phyloP scores from a whole-genome alignment of 331 rosid species.

The Rosa hybrid region DNA sequence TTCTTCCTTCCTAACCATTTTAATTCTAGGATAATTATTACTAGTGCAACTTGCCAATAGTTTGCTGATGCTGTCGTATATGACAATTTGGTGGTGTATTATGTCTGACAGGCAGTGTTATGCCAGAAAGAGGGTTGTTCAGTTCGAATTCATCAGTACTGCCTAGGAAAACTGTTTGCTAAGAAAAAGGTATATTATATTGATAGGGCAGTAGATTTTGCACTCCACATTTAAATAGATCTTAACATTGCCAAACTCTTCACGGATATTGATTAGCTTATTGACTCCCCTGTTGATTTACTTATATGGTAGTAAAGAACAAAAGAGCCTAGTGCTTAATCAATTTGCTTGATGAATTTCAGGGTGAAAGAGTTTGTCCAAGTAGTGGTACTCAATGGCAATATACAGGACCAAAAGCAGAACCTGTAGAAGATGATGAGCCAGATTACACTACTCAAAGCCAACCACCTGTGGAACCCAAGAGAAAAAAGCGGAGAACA shows the following conservation, averaged over 20 bases:
- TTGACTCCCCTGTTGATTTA: conserved; percentile 8
- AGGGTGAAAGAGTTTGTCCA: conserved; percentile 69
- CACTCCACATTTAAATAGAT: neutral
- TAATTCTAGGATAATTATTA: neutral
- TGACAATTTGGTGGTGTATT: conserved; percentile 25
- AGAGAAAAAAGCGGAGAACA: conserved; percentile 37
- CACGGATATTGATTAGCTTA: neutral
- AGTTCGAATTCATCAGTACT: conserved; percentile 71
- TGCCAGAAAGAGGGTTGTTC: conserved; percentile 68
- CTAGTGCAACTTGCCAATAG: neutral
- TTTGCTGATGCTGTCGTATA: conserved; percentile 22
- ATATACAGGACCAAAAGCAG: conserved; percentile 48
- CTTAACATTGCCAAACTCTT: neutral
- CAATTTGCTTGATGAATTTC: conserved; percentile 21
- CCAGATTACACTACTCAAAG: conserved; percentile 36
- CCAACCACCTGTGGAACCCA: conserved; percentile 31
- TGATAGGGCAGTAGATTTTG: neutral
- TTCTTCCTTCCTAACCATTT: neutral
- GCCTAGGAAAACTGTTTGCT: conserved; percentile 61
- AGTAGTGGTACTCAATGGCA: conserved; percentile 70
- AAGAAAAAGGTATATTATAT: conserved; percentile 51
- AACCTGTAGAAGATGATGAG: conserved; percentile 49
- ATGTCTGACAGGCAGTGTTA: conserved; percentile 58
- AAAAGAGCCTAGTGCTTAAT: conserved; percentile 5
- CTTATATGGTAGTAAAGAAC: neutral